Percentiles rank a stretch among this genome's conserved stretches.
These are phyloP conservation scores for Ilyonectria mors-panacis DNA, from an alignment of 2,329 filamentous ascomycete genomes.

Conservation along the genomic window DNA sequence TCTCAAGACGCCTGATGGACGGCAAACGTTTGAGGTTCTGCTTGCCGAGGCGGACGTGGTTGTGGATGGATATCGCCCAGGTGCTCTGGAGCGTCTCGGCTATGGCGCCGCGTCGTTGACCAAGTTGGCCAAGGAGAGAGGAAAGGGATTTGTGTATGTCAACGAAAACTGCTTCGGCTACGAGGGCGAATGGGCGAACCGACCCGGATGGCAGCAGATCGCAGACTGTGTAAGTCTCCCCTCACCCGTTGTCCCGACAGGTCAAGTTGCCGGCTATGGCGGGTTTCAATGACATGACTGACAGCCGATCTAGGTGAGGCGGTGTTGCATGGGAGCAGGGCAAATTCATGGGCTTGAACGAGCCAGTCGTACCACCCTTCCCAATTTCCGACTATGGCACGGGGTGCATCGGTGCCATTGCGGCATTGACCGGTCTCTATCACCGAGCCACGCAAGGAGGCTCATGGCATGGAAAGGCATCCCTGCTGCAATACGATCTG, in stretches of 20 bases:
- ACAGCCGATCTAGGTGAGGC: conserved; percentile 59
- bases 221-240: conserved; percentile 68
- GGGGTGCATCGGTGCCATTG: conserved; percentile 79
- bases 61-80: conserved; percentile 78
- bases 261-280: not conserved
- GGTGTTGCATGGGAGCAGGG: conserved; percentile 75
- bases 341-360: conserved; percentile 71
- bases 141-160: conserved; percentile 77
- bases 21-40: conserved; percentile 70
- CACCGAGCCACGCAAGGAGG: conserved; percentile 74
- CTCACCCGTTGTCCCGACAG: not conserved
- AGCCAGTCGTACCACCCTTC: conserved; percentile 77
- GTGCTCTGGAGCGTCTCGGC: conserved; percentile 74
- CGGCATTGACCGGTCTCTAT: conserved; percentile 75
- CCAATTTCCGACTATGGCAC: conserved; percentile 79
- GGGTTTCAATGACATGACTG: not conserved
- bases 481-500: conserved; percentile 78
- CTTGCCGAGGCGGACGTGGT: conserved; percentile 76
- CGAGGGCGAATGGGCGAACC: conserved; percentile 69
- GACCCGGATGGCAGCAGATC: conserved; percentile 81
- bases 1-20: conserved; percentile 69
- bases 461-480: conserved; percentile 76
- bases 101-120: conserved; percentile 72
- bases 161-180: conserved; percentile 81
- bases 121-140: conserved; percentile 66